Base-by-base conservation (phyloP, 495 filamentous ascomycete species). In the Lichenothelia convexa region DNA sequence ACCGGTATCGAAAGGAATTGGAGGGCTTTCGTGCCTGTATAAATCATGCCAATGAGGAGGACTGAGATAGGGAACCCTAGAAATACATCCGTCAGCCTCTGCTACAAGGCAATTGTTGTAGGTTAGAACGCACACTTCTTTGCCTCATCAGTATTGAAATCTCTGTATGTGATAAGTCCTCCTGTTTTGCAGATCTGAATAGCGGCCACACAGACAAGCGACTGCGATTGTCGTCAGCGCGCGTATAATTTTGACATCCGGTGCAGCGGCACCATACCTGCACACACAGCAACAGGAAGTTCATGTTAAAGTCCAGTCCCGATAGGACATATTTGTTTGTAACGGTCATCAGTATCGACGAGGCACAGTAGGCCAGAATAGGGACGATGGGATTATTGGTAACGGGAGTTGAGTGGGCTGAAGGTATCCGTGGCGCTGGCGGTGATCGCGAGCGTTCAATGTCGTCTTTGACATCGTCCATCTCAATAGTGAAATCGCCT, bases 291-390 rank as follows among this genome's bases (percentile, higher is more conserved):
- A 94, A 73, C 58, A 95, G 83, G 62, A 95, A 95, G 58, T 93
- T 95, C 46, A 99, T 55, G 59, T 99, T 99, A 64, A 89, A 99
- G 43, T 80, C 70, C 11, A 68, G 59, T 21, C 89, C 91, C 21
- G 82, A 92, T 21, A 99, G 67, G 34, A 93, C 85, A 55, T 89
- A 99, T 69, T 99, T 99, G 63, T 99, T 99, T 60, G 89, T 92
- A 18, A 93, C 77, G 26, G 91, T 99, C 89, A 99, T 99, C 56
- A 87, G 64, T 45, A 99, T 99, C 4, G 86, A 94, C 35, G 89
- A 78, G 46, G 73, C 67, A 60, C 89, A 99, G 63, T 99, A 99
- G 17, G 78, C 73, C 34, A 93, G 51, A 44, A 99, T 80, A 7
- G 87, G 80, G 6, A 89, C 53, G 23, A 71, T 57, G 7, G 87